Percentiles rank a stretch among this genome's conserved stretches.
These are phyloP conservation scores for Jasminum sambac DNA, from an alignment of 257 asterid species.

Conservation along the genomic window DNA sequence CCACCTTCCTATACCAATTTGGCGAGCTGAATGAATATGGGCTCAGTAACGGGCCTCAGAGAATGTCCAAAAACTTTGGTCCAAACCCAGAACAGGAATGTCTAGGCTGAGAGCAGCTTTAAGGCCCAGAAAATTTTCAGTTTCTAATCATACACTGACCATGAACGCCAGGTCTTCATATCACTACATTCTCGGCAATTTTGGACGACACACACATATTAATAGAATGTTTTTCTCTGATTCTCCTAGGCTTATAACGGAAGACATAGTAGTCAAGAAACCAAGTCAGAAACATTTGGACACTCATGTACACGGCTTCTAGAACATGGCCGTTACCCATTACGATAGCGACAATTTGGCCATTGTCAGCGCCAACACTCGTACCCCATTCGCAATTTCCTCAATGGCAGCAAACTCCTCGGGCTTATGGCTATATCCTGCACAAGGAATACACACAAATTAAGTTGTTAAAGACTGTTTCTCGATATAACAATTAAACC, in stretches of 20 bases:
- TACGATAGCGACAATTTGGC: slow-evolving; percentile 50
- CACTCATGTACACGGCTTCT: background rate
- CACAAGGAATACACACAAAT: background rate
- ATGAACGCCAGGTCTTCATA: too few relatives aligned
- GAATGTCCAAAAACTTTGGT: too few relatives aligned
- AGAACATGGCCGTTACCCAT: background rate
- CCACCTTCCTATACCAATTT: background rate
- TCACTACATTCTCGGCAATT: too few relatives aligned
- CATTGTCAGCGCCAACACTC: slow-evolving; percentile 64
- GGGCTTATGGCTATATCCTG: slow-evolving; percentile 83
- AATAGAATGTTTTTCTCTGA: too few relatives aligned
- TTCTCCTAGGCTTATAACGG: too few relatives aligned
- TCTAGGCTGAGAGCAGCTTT: too few relatives aligned
- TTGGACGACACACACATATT: too few relatives aligned
- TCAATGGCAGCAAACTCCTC: slow-evolving; percentile 62
- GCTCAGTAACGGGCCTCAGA: too few relatives aligned
- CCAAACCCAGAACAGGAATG: too few relatives aligned
- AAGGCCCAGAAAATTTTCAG: too few relatives aligned
- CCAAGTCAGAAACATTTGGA: background rate
- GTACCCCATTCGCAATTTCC: slow-evolving; percentile 71
- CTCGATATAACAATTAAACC: background rate
- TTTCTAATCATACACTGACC: too few relatives aligned
- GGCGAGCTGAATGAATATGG: background rate
- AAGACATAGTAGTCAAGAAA: too few relatives aligned
- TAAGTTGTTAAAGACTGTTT: background rate